Evolutionary conservation across 495 filamentous ascomycete genomes (phyloP).

Genomic region (Trichoderma asperelloides): DNA sequence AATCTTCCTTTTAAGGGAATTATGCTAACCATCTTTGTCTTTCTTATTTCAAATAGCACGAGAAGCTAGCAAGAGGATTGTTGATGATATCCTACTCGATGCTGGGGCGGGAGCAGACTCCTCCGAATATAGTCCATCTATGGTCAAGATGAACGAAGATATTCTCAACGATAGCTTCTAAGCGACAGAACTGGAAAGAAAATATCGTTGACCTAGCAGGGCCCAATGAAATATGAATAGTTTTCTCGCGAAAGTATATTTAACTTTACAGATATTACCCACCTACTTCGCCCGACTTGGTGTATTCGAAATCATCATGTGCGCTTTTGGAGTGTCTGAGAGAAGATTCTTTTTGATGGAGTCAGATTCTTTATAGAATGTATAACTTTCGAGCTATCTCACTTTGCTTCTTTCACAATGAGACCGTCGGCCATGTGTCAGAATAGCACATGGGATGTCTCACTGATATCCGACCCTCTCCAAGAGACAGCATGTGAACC

Average conservation of each 20-base stretch:
- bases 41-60: conserved; percentile 43
- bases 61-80: conserved; percentile 86
- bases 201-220: neutral
- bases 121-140: conserved; percentile 60
- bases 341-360: no score
- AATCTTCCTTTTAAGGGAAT: no score
- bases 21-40: neutral
- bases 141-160: conserved; percentile 57
- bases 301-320: no score
- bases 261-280: neutral
- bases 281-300: no score
- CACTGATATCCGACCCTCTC: no score
- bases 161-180: conserved; percentile 68
- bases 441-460: no score
- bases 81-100: conserved; percentile 79
- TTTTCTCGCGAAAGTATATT: neutral
- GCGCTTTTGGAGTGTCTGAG: no score
- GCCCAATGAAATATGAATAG: neutral
- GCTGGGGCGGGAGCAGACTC: conserved; percentile 55
- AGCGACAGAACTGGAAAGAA: neutral
- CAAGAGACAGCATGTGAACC: no score
- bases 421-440: no score
- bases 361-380: no score
- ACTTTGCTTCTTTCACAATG: no score
- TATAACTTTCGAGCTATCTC: no score